A percentile compares a stretch with the other conserved stretches of the same genome.
Evolutionary conservation across 2,329 filamentous ascomycete genomes (phyloP).

Genomic region (Phialemonium atrogriseum): DNA sequence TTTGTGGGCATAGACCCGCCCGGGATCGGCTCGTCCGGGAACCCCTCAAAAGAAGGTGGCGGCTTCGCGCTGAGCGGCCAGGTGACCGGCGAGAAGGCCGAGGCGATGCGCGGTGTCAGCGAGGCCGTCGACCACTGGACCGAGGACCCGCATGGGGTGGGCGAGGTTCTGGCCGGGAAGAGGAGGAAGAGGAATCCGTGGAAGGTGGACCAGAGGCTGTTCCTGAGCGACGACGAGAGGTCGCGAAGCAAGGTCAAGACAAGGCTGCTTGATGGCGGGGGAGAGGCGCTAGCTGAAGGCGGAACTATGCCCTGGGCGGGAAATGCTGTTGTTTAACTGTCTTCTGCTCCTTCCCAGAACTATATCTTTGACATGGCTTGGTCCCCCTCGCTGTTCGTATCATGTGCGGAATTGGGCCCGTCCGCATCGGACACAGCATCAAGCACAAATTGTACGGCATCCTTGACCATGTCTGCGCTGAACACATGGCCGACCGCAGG

Average conservation of each 20-base stretch:
- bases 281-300: slow-evolving; percentile 23
- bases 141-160: slow-evolving; percentile 43
- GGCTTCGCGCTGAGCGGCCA: slow-evolving; percentile 7
- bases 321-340: not conserved
- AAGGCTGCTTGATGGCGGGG: slow-evolving; percentile 16
- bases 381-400: slow-evolving; percentile 17
- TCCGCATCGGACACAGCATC: slow-evolving; percentile 29
- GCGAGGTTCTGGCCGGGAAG: slow-evolving; percentile 36
- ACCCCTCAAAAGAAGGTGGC: not conserved
- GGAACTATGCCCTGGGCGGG: slow-evolving; percentile 30
- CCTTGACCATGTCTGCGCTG: slow-evolving; percentile 55
- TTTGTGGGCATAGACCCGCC: slow-evolving; percentile 61
- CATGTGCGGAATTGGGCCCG: slow-evolving; percentile 13
- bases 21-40: slow-evolving; percentile 23
- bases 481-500: slow-evolving; percentile 63
- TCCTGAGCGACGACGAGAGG: slow-evolving; percentile 25
- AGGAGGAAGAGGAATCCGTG: slow-evolving; percentile 41
- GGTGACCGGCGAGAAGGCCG: slow-evolving; percentile 21
- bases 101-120: slow-evolving; percentile 31
- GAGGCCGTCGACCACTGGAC: slow-evolving; percentile 40
- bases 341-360: not conserved
- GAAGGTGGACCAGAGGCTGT: slow-evolving; percentile 34
- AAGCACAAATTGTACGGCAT: slow-evolving; percentile 56
- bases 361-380: slow-evolving; percentile 20
- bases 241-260: slow-evolving; percentile 29